These are phyloP conservation scores for Blastobotrys aristatus DNA, from an alignment of 1,139 yeast genomes.

Conservation along the genomic window DNA sequence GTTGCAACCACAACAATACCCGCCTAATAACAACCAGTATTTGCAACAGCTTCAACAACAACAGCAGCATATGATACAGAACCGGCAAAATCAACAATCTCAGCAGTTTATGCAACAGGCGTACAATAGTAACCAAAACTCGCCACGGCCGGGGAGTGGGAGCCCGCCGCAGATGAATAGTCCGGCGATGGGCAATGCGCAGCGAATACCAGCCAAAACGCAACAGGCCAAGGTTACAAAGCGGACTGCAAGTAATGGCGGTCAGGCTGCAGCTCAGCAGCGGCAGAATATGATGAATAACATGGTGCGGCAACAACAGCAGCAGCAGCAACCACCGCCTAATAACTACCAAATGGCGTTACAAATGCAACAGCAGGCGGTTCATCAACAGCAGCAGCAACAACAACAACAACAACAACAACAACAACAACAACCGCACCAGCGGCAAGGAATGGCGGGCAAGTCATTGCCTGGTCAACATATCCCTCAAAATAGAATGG, in stretches of 20 bases:
- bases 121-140: background rate
- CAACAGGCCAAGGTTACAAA: conserved; percentile 16
- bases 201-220: conserved; percentile 1
- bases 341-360: background rate
- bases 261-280: background rate
- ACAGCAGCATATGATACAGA: conserved; percentile 14
- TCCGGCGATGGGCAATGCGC: conserved; percentile 1
- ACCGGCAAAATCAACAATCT: conserved; percentile 9
- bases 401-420: background rate
- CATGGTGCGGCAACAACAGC: background rate
- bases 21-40: conserved; percentile 13
- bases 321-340: background rate
- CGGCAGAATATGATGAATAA: background rate
- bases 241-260: background rate
- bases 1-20: conserved; percentile 14
- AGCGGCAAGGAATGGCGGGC: conserved; percentile 14
- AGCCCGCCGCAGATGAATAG: conserved; percentile 2
- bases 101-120: conserved; percentile 7
- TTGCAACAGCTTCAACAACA: conserved; percentile 16
- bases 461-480: conserved; percentile 18
- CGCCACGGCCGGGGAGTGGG: background rate
- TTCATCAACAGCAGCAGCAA: background rate
- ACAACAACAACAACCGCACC: background rate
- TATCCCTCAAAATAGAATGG: background rate
- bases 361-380: conserved; percentile 2